Evolutionary conservation across 495 filamentous ascomycete genomes (phyloP), one percentile per base, ranked within the genome.

Genomic region (Podospora didyma): DNA sequence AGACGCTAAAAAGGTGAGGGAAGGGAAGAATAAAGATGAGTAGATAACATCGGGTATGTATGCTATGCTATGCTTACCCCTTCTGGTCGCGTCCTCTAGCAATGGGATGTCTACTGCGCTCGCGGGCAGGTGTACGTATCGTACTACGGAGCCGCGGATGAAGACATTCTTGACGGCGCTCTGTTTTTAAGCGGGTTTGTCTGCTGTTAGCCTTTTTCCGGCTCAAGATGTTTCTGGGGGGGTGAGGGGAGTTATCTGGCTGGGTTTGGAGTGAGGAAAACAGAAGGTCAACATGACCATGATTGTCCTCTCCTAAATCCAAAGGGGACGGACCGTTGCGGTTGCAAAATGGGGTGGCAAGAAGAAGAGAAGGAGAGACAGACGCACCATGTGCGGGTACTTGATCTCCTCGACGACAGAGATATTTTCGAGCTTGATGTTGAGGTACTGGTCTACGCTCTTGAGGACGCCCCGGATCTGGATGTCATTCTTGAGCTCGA

Each of bases 401-500:
- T 89, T 89, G 63, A 89, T 72, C 70, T 97, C 89, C 49, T 98
- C 94, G 28, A 95, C 76, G 16, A 96, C 92, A 60, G 85, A 80
- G 60, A 97, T 92, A 68, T 97, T 89, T 68, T 98, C 93, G 37
- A 97, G 83, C 77, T 97, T 97, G 78, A 98, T 97, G 76, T 98
- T 98, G 60, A 98, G 85, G 74, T 92, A 98, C 72, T 97, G 95
- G 72, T 98, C 94, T 60, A 98, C 94, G 60, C 87, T 92, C 78
- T 97, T 97, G 59, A 98, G 82, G 20, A 85, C 92, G 57, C 94
- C 94, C 57, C 88, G 87, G 70, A 98, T 96, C 64, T 89, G 88
- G 60, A 98, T 93, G 74, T 98, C 94, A 73, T 98, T 98, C 77
- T 98, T 98, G 73, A 98, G 89, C 76, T 97, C 94, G 72, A 98